phyloP scores from a whole-genome alignment of 2,329 filamentous ascomycete genomes.

The Xylariaceae sp. region DNA sequence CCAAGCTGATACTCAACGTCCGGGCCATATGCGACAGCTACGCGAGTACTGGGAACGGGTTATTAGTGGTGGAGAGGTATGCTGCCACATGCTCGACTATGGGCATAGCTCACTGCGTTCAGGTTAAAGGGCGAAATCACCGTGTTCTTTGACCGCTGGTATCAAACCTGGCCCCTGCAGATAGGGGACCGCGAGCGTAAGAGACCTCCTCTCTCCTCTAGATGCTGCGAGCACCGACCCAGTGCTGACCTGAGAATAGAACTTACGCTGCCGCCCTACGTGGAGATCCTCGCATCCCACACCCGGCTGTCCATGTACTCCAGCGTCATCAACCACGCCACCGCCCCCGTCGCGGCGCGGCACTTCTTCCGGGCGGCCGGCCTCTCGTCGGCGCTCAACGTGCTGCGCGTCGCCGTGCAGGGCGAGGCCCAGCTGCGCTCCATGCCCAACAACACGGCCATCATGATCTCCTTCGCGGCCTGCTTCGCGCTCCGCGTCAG shows the following conservation, averaged over 20 bases:
- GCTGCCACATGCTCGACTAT: slow-evolving; percentile 9
- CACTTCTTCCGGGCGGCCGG: slow-evolving; percentile 66
- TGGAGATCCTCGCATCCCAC: slow-evolving; percentile 67
- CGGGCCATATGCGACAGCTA: slow-evolving; percentile 53
- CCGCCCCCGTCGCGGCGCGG: slow-evolving; percentile 61
- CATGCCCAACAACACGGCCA: slow-evolving; percentile 72
- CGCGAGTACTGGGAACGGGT: slow-evolving; percentile 40
- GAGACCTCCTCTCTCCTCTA: slow-evolving; percentile 11
- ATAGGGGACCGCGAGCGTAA: slow-evolving; percentile 39
- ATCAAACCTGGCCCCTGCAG: slow-evolving; percentile 41
- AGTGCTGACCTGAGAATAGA: no score
- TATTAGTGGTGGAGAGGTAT: slow-evolving; percentile 45
- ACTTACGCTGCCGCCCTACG: slow-evolving; percentile 58
- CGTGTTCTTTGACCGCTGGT: slow-evolving; percentile 26
- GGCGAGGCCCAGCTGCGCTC: slow-evolving; percentile 62
- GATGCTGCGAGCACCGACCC: no score
- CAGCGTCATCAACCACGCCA: slow-evolving; percentile 67
- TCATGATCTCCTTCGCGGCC: slow-evolving; percentile 71
- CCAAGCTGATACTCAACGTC: slow-evolving; percentile 49
- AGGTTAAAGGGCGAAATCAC: slow-evolving; percentile 27
- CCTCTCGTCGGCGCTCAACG: slow-evolving; percentile 65
- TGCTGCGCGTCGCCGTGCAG: slow-evolving; percentile 66
- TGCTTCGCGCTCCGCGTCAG: slow-evolving; percentile 61
- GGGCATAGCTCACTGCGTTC: neutral
- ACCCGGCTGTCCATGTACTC: slow-evolving; percentile 68